phyloP scores from a whole-genome alignment of 148 eudicot species.

The Rhododendron mucronatum region DNA sequence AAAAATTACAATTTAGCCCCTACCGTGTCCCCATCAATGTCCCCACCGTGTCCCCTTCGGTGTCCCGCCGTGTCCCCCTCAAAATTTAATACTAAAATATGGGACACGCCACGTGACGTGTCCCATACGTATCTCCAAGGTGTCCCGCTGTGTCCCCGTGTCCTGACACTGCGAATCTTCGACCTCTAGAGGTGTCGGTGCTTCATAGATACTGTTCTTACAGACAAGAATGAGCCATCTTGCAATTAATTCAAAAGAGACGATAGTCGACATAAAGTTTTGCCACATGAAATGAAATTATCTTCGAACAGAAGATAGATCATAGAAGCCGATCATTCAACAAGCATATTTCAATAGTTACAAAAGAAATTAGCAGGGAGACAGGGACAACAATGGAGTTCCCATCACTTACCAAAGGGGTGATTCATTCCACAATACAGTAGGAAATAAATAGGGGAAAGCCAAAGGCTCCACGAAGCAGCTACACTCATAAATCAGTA shows the following conservation, averaged over 20 bases:
- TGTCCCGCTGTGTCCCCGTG: no score
- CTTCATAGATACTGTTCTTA: background rate
- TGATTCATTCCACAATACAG: background rate
- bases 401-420: background rate
- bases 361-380: background rate
- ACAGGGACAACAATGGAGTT: constrained; percentile 3
- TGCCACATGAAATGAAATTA: background rate
- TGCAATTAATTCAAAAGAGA: background rate
- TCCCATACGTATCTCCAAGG: no score
- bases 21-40: no score
- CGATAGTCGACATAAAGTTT: background rate
- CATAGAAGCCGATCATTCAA: background rate
- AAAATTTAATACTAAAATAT: no score
- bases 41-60: no score
- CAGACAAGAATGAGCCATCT: background rate
- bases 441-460: background rate
- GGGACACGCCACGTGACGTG: no score
- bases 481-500: constrained; percentile 5
- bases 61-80: no score
- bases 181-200: no score
- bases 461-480: background rate
- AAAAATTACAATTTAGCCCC: no score
- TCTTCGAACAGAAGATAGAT: background rate
- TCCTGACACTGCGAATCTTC: no score
- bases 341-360: background rate